Evolutionary conservation across 1,284 basidiomycete genomes (phyloP), one percentile per base, ranked within the genome.

Genomic region (Ceratobasidium sp.): DNA sequence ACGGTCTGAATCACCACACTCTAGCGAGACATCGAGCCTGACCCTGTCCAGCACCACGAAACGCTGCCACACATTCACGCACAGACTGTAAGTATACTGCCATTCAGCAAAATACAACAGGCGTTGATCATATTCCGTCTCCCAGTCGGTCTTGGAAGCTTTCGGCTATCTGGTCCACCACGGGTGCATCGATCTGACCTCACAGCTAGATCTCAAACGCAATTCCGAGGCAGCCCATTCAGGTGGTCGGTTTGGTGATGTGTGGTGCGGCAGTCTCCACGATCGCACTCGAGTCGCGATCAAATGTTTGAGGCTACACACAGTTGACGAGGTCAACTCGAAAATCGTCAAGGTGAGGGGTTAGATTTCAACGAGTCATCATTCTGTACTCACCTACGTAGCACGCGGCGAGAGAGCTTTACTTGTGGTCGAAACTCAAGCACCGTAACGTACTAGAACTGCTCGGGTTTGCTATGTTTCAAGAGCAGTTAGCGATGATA

Each of bases 401-500:
- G 74, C 63, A 56, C 14, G 54, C 65, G 22, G 31, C 43, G 7
- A n/a, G 74, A 46, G 74, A 69, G 34, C 34, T 74, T 43, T 74
- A 56, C 24, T 11, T n/a, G 22, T 74, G 74, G 74, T 54, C 64
- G 13, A 61, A 59, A 19, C 31, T 49, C 22, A 58, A 59, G 19
- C 74, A 74, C 27, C 13, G 13, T 1, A 51, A 74, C 46, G 54
- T 69, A 11, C 54, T 66, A 1, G 59, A 62, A n/a, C 58, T 74
- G 1, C 29, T 68, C 0, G 74, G 74, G n/a, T 39, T 68, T 41
- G 65, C 65, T 4, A 68, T 56, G 24, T 68, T 53, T 27, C 34
- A 54, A 16, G 65, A 24, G 8, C 49, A 68, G 22, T 14, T 68
- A 27, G 65, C 65, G 0, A 68, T 68, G 65, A 56, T 68, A 53